Base-by-base conservation (phyloP, 352 stramenopile species). In the Phytopythium boreale region DNA sequence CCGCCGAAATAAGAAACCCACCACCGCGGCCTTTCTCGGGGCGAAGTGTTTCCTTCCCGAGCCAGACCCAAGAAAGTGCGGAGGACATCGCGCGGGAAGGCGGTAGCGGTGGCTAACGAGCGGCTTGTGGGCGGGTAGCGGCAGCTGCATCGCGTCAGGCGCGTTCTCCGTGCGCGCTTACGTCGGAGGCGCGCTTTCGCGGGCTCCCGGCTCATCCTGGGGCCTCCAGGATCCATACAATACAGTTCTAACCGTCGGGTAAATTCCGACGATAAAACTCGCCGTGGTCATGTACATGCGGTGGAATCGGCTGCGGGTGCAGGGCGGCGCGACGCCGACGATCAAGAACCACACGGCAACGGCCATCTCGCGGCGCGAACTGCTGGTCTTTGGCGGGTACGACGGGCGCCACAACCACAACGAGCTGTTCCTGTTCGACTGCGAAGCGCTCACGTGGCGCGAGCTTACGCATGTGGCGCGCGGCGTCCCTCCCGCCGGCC, bases 331-430 rank as follows among this genome's bases (percentile, higher is more conserved):
- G 12, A 73, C 78, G 59, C 85, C 85, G n/a, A 83, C 82, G 34
- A 86, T 95, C 66, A 96, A 96, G 79, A 96, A 95, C 66, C 88
- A 96, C 79, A 92, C 86, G 27, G 84, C 83, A 43, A 92, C 78
- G 20, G 72, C 76, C 29, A 75, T 92, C 41, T 88, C 77, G 4
- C 27, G 61, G 8, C 72, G 77, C 51, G 75, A 91, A 64, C 65
- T 91, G 59, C 70, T 91, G 31, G 71, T 96, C 15, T 99, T 99
- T 63, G 96, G 96, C 62, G 96, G 96, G 46, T 99, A 99, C 75
- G 96, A 99, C 69, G 95, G 95, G 0, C 77, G 93, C 8, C 76
- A 89, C 53, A 99, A 99, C 80, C 95, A 98, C 80, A 97, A 97
- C 68, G 82, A 89, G 17, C 80, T 99, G 34, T 85, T 97, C 62